phyloP scores from a whole-genome alignment of 371 early-diverging fungal genomes.

The Mortierella sp. region DNA sequence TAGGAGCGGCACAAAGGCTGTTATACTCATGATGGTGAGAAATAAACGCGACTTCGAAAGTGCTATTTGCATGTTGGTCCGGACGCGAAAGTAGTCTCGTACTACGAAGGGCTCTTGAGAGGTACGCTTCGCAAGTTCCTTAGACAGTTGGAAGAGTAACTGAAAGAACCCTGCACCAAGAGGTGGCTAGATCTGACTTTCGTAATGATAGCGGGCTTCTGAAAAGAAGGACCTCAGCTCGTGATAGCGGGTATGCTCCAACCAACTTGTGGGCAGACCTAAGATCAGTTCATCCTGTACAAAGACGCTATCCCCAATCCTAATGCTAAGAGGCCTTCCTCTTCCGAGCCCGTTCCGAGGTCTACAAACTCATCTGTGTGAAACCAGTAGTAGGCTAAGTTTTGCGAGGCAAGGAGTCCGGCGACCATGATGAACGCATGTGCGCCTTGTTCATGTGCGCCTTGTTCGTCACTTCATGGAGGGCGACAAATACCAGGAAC shows the following conservation, averaged over 20 bases:
- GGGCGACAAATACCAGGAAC: constrained; percentile 53
- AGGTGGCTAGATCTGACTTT: not conserved
- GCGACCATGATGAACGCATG: constrained; percentile 57
- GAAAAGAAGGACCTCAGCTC: constrained; percentile 32
- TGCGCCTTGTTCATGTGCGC: constrained; percentile 4
- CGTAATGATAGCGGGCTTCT: constrained; percentile 27
- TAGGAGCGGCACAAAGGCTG: constrained; percentile 53
- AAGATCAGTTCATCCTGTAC: constrained; percentile 38
- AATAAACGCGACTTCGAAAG: constrained; percentile 25
- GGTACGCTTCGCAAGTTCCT: not conserved
- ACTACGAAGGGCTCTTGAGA: constrained; percentile 15
- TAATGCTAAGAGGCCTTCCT: constrained; percentile 32
- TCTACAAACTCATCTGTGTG: constrained; percentile 33
- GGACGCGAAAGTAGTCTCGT: constrained; percentile 26
- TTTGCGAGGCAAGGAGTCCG: constrained; percentile 21
- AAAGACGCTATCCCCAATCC: constrained; percentile 50
- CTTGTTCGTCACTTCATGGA: too few species aligned
- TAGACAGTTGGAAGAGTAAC: constrained; percentile 11
- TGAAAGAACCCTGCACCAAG: constrained; percentile 20
- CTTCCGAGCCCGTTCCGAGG: not conserved
- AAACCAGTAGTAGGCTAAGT: constrained; percentile 53
- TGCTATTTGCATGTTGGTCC: constrained; percentile 17
- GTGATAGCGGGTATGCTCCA: constrained; percentile 23
- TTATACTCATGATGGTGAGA: constrained; percentile 55
- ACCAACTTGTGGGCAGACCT: constrained; percentile 28